Evolutionary conservation across 2,329 filamentous ascomycete genomes (phyloP), one percentile per base, ranked within the genome.

Genomic region (Alternaria ethzedia): DNA sequence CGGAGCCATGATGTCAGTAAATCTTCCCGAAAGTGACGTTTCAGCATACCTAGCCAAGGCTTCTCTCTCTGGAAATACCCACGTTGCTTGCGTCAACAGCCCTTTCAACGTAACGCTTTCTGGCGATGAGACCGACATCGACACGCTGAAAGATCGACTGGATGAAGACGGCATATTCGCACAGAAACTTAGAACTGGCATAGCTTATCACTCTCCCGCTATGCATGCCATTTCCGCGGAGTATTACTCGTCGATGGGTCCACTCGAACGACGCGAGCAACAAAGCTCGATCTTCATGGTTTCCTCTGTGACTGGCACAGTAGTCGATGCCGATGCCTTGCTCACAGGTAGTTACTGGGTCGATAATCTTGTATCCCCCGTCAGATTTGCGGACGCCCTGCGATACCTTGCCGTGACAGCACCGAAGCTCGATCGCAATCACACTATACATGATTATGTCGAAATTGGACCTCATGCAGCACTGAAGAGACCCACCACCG

Each of bases 31-130:
- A 41, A 41, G 36, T 41, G 36, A 9, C 36, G 36, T 41, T 41
- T 41, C 36, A 41, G 3, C 2, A 17, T 41, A 41, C 36, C 36
- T 41, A n/a, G n/a, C 5, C 45, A 47, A 15, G 15, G 17, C 47
- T 21, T 26, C 47, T 26, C 25, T 26, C 8, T 51, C 23, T 10
- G n/a, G 45, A 25, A 26, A 17, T 3, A 3, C 57, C 21, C 13
- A 41, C 17, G 30, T 71, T 12, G 20, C 50, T 17, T 25, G 70
- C 67, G 50, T 59, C n/a, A 59, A 66, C 28, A 54, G 54, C 15
- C 43, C 51, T 11, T 49, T 25, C 1, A 63, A 54, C 30, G 49
- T 83, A 2, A 85, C 83, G 0, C 47, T 84, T 0, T 82, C 82
- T 17, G 83, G 83, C 0, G 79, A 83, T 36, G 50, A 15, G 4